phyloP scores from a whole-genome alignment of 176 grass and related monocot genomes.

The Oryza meyeriana region DNA sequence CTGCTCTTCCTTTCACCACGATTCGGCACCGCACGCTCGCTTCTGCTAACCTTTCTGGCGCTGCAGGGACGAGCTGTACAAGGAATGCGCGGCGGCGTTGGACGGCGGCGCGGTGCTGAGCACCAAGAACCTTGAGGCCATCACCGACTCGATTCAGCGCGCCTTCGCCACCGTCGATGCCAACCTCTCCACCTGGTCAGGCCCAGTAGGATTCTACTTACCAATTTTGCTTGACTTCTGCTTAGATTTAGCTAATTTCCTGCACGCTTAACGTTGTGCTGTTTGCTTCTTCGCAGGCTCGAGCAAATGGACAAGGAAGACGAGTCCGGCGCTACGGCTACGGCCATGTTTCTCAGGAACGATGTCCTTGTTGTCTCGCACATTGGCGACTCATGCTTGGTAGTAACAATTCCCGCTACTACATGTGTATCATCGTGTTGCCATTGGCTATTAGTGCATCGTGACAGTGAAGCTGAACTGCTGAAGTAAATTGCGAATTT shows the following conservation, averaged over 20 bases:
- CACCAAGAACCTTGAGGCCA: constrained; percentile 62
- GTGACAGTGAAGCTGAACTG: neutral
- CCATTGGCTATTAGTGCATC: neutral
- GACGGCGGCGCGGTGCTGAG: constrained; percentile 74
- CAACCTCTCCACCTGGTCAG: constrained; percentile 78
- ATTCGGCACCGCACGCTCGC: neutral
- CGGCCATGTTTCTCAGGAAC: constrained; percentile 74
- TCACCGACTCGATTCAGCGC: constrained; percentile 65
- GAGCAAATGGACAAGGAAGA: constrained; percentile 56
- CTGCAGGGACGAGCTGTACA: constrained; percentile 87
- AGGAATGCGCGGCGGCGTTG: constrained; percentile 70
- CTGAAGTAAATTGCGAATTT: neutral
- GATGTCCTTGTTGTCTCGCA: constrained; percentile 85
- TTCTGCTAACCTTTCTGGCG: neutral
- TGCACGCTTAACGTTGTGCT: neutral
- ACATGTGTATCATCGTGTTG: neutral
- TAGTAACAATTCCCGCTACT: constrained; percentile 42
- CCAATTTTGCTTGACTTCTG: neutral
- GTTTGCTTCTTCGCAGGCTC: constrained; percentile 55
- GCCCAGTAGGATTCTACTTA: neutral
- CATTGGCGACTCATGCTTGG: constrained; percentile 83
- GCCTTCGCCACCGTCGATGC: constrained; percentile 68
- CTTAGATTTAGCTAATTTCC: neutral
- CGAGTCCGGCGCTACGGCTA: constrained; percentile 78
- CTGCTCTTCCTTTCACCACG: neutral